Base-by-base conservation (phyloP, 371 early-diverging fungal species). In the Rhizomucor miehei region DNA sequence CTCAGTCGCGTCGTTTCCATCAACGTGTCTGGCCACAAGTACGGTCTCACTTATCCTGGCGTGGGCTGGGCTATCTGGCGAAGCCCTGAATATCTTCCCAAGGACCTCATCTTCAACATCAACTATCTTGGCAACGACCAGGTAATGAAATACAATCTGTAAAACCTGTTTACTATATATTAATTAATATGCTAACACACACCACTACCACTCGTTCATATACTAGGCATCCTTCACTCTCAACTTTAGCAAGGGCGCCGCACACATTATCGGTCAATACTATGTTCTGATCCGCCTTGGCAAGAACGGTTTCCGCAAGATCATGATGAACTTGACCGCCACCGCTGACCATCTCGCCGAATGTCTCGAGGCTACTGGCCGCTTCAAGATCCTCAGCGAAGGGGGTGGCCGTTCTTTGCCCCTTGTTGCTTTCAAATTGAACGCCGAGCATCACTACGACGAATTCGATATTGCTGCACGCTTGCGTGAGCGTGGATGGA, bases 21-120 rank as follows among this genome's bases (percentile, higher is more conserved):
- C 69, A 88, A 87, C 59, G 79, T 76, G 12, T 81, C 81, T 56
- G 89, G 88, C 29, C 89, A 90, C 75, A 90, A 90, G 61, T 90
- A 81, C 60, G 91, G 91, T 29, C 70, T 89, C 41, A 80, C 84
- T 9, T 84, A 83, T 47, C 78, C 86, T 6, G 86, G 87, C 49
- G 69, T 88, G 24, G 89, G 89, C 13, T 89, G 85, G 84, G 75
- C 73, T 40, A 25, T 89, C 35, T 89, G 88, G 88, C 66, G 84
- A 44, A 64, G 72, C 48, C 54, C 75, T 14, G 77, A 78, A 49
- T 81, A 73, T 41, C 67, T 86, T 17, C 89, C 89, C 14, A 65
- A 79, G 12, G 84, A 78, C 12, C 69, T 89, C 55, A 81, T 86
- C 44, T 89, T 89, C 62, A 75, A 87, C 61, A 71, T 89, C 52